Percentiles rank a stretch among this genome's conserved stretches.
These are phyloP conservation scores for Graphiopsis chlorocephala DNA, from an alignment of 2,329 filamentous ascomycete genomes.

Conservation along the genomic window DNA sequence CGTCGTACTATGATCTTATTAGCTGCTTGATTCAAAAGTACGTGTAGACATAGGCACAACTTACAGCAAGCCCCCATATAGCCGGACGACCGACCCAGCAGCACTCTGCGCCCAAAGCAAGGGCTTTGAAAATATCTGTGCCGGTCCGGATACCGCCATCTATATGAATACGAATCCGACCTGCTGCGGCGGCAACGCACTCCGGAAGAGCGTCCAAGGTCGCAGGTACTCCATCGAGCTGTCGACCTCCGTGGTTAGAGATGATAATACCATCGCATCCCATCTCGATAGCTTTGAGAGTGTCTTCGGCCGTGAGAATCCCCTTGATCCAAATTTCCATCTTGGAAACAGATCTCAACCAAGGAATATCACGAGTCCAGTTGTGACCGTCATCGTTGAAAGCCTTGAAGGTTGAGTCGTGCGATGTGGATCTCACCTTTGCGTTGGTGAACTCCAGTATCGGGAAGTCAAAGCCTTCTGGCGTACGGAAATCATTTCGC, in stretches of 20 bases:
- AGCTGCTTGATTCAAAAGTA: background rate
- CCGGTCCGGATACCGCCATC: conserved; percentile 58
- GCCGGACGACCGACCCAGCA: conserved; percentile 49
- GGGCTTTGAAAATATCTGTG: conserved; percentile 58
- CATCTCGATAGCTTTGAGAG: conserved; percentile 49
- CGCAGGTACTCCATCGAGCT: conserved; percentile 14
- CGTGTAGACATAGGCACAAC: conserved; percentile 18
- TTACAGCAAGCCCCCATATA: conserved; percentile 50
- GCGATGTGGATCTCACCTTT: conserved; percentile 26
- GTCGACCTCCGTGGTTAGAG: conserved; percentile 48
- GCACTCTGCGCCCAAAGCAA: conserved; percentile 52
- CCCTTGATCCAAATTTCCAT: conserved; percentile 51
- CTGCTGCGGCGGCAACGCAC: conserved; percentile 38
- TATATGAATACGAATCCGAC: conserved; percentile 58
- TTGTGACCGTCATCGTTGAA: conserved; percentile 32
- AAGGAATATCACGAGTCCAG: conserved; percentile 44
- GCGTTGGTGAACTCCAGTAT: conserved; percentile 27
- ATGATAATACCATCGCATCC: conserved; percentile 68
- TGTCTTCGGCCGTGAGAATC: conserved; percentile 41
- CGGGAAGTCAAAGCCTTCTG: conserved; percentile 30
- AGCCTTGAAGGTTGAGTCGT: conserved; percentile 30
- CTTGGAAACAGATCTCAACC: conserved; percentile 47
- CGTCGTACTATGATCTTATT: conserved; percentile 33
- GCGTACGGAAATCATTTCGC: conserved; percentile 49
- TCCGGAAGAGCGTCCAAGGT: conserved; percentile 32